phyloP scores from a whole-genome alignment of 2,329 filamentous ascomycete species.

The Colletotrichum sp. region DNA sequence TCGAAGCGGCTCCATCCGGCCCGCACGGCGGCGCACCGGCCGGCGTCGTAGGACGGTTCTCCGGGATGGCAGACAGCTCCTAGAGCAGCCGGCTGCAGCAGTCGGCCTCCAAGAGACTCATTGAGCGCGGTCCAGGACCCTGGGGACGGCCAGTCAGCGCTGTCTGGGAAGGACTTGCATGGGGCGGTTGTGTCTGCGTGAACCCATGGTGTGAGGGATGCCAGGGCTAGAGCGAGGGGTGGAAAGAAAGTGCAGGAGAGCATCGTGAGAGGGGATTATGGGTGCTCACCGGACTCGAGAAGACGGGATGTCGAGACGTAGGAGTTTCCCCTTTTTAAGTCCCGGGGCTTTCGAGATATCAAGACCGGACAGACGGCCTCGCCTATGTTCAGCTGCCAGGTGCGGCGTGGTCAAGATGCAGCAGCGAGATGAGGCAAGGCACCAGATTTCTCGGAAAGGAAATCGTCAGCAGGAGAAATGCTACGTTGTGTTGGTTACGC shows the following conservation, averaged over 20 bases:
- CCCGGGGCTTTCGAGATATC: background rate
- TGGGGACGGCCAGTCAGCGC: constrained; percentile 50
- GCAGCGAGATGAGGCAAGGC: background rate
- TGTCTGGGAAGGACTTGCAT: constrained; percentile 54
- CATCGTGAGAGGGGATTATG: background rate
- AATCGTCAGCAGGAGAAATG: background rate
- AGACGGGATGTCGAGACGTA: background rate
- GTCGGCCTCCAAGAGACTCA: constrained; percentile 42
- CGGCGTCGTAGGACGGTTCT: constrained; percentile 32
- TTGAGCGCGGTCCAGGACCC: constrained; percentile 51
- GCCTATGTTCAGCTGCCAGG: background rate
- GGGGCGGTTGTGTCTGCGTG: background rate
- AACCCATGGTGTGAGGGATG: background rate
- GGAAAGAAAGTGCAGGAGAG: background rate
- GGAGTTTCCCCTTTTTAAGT: background rate
- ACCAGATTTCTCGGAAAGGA: background rate
- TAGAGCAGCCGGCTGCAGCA: constrained; percentile 47
- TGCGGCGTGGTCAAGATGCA: background rate
- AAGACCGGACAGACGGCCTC: background rate
- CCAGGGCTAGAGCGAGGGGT: background rate
- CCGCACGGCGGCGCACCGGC: constrained; percentile 30
- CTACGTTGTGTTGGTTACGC: background rate
- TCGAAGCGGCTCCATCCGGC: constrained; percentile 19
- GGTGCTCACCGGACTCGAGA: background rate
- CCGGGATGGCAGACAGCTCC: constrained; percentile 48